These are phyloP conservation scores for Podospora tetraspora DNA, from an alignment of 495 filamentous ascomycete genomes.

Conservation along the genomic window DNA sequence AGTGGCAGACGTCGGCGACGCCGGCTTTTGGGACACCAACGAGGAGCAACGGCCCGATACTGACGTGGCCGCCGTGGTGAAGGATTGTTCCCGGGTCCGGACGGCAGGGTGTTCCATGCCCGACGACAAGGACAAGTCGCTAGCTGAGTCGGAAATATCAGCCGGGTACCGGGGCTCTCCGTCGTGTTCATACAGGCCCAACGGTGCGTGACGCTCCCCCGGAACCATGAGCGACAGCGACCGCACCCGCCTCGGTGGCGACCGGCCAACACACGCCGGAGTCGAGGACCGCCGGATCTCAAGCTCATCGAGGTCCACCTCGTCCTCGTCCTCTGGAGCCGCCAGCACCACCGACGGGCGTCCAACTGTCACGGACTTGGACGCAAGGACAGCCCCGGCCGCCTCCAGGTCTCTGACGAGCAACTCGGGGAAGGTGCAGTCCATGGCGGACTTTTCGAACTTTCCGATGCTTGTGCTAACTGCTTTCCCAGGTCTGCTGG, in stretches of 20 bases:
- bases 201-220: background rate
- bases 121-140: constrained; percentile 29
- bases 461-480: constrained; percentile 6
- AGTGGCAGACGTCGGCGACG: constrained; percentile 13
- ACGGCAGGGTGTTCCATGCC: constrained; percentile 25
- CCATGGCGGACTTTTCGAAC: constrained; percentile 17
- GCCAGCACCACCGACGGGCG: constrained; percentile 29
- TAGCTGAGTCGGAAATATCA: constrained; percentile 19
- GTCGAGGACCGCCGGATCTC: constrained; percentile 10
- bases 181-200: background rate
- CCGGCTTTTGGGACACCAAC: constrained; percentile 11
- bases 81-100: constrained; percentile 31
- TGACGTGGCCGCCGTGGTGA: constrained; percentile 34
- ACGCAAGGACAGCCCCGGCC: constrained; percentile 35
- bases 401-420: constrained; percentile 38
- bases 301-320: constrained; percentile 16
- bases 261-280: background rate
- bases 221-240: background rate
- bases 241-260: background rate
- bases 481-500: background rate
- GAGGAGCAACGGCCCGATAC: constrained; percentile 30
- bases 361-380: constrained; percentile 40
- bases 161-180: background rate
- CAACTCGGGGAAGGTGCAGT: constrained; percentile 41
- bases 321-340: constrained; percentile 18